Percentiles rank a stretch among this genome's conserved stretches.
Conservation (phyloP, 805 yeast genomes). For the Saitoella complicata region DNA sequence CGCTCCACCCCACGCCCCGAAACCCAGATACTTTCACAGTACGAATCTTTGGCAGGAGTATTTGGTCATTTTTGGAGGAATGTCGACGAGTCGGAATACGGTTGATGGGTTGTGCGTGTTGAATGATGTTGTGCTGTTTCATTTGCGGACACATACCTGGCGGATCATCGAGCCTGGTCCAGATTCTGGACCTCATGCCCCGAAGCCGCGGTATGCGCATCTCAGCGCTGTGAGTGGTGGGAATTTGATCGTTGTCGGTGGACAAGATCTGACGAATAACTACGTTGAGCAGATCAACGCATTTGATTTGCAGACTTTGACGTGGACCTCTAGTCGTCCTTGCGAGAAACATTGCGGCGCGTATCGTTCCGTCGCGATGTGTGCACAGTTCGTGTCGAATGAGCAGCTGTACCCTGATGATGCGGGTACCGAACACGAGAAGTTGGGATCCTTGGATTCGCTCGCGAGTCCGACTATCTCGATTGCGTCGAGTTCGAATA, state of each 20-base stretch:
- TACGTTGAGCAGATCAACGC: conserved; percentile 7
- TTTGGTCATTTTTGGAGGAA: conserved; percentile 1
- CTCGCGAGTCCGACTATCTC: conserved; percentile 1
- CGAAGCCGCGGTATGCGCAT: conserved; percentile 8
- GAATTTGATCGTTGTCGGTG: conserved; percentile 9
- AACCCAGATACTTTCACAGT: conserved; percentile 1
- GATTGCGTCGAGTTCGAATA: neutral
- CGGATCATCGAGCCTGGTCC: neutral
- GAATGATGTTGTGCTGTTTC: neutral
- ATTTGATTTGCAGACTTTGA: conserved; percentile 2
- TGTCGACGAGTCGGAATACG: neutral
- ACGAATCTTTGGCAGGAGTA: neutral
- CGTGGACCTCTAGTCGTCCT: neutral
- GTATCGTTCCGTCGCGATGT: conserved; percentile 3
- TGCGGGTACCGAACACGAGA: neutral
- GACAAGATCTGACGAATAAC: conserved; percentile 9
- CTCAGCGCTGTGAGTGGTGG: conserved; percentile 6
- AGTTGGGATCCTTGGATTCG: conserved; percentile 7
- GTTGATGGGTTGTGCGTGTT: neutral
- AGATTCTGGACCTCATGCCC: neutral
- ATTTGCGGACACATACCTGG: neutral
- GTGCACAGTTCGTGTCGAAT: conserved; percentile 3
- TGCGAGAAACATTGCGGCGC: neutral
- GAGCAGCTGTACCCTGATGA: neutral
- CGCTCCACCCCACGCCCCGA: neutral